Base-by-base conservation (phyloP, 306 rosid genomes). In the Quercus dentata region DNA sequence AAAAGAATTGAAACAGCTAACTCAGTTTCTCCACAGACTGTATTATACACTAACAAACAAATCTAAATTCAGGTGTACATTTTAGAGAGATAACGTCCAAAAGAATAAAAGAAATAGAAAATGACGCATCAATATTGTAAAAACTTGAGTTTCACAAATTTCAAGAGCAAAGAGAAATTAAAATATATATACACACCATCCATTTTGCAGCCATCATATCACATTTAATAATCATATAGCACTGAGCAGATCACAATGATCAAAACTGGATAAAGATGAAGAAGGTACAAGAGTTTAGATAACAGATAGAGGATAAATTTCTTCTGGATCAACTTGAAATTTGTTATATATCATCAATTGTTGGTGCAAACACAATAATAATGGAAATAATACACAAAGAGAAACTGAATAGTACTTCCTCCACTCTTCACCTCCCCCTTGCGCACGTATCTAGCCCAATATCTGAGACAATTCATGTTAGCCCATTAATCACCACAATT, bases 271-370 rank as follows among this genome's bases (percentile, higher is more conserved):
- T 64, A 28, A 14, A 17, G 44, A 64, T 64, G 70, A 30, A 64
- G 6, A 64, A 27, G 44, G 31, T 19, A 58, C 15, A 59, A 31
- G 35, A 59, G 72, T 51, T 31, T 46, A 57, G 46, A 8, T 11
- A 62, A 19, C 10, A 46, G 21, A n/a, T 35, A 51, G 38, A 25
- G 7, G 46, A 82, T 71, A 63, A 8, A 41, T 77, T 46, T 35
- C 8, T 81, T 72, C 67, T 18, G 6, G 73, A 76, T 71, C 54
- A 61, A 69, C 81, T 61, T 59, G 76, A 25, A 33, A 21, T 25
- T 10, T 23, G 44, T n/a, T 23, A 49, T 59, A 31, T 51, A 69
- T 69, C 49, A 23, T 72, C 54, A 5, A 56, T 46, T n/a, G n/a
- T n/a, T n/a, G n/a, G n/a, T n/a, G n/a, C n/a, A n/a, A n/a, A n/a